Evolutionary conservation across 1,139 yeast genomes (phyloP), one percentile per base, ranked within the genome.

Genomic region (Nakaseomyces bracarensis): DNA sequence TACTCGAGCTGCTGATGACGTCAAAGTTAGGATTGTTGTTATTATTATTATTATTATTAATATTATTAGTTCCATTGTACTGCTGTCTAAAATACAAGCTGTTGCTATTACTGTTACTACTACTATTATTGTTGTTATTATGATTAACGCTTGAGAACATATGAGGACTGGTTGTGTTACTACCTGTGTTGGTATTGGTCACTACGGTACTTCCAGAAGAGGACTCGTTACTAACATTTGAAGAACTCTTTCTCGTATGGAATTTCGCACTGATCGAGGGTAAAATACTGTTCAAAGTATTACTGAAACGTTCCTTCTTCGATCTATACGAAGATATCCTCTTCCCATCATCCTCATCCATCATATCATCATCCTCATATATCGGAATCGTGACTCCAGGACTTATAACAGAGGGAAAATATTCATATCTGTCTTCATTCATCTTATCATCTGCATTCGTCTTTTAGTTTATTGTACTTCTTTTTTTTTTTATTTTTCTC

Each of bases 331-430:
- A 30, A 2, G 35, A 30, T 16, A 38, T 23, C 11, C 34, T 22
- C 22, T 39, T 26, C 9, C 13, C 22, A 2, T 18, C 30, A n/a
- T 39, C 43, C 23, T 39, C 26, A 15, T n/a, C 35, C n/a, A 7
- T 25, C 39, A 18, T n/a, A 21, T 23, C 39, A 13, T 47, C 50
- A 21, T 47, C 50, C 29, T 47, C 50, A 40, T 49, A 53, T 29
- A 52, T 49, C 9, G 55, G 57, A 37, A 52, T 48, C 18, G 53
- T 51, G 29, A 50, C 48, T 16, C 55, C 55, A 1, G 57, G 54
- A 40, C 51, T 54, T 36, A 51, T 51, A 4, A 51, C 52, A 31
- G 52, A 54, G 22, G 56, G 56, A 18, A 52, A 50, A 36, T 52
- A 50, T 21, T 51, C 34, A 30, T 30, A 30, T 22, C 31, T 28